These are phyloP conservation scores for Lumnitzera littorea DNA, from an alignment of 345 rosid genomes.

Conservation along the genomic window DNA sequence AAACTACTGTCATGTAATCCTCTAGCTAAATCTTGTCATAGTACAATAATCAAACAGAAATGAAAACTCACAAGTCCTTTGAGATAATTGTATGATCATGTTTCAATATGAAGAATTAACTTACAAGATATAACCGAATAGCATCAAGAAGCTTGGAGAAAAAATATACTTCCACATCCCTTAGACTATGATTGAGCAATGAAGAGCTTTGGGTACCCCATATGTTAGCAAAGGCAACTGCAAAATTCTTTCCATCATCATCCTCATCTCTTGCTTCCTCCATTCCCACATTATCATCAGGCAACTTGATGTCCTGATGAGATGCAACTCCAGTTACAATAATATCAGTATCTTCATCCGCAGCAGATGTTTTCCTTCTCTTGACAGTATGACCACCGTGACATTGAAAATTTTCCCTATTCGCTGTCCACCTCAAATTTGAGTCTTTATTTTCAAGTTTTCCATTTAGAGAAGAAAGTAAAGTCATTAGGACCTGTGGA, in stretches of 20 bases:
- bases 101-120: constrained; percentile 8
- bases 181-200: constrained; percentile 20
- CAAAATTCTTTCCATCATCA: constrained; percentile 37
- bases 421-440: constrained; percentile 43
- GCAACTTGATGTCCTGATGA: constrained; percentile 21
- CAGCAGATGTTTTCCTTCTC: constrained; percentile 30
- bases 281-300: constrained; percentile 21
- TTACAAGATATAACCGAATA: constrained; percentile 64
- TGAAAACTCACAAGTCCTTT: neutral
- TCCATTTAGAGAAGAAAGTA: constrained; percentile 46
- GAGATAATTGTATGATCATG: neutral
- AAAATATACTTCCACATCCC: constrained; percentile 57
- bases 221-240: constrained; percentile 43
- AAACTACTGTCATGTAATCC: too few relatives aligned
- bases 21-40: neutral
- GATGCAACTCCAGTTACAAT: constrained; percentile 50
- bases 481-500: constrained; percentile 62
- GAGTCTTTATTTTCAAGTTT: constrained; percentile 18
- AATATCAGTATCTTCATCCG: constrained; percentile 45
- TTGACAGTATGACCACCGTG: constrained; percentile 23
- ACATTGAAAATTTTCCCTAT: constrained; percentile 17
- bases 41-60: neutral
- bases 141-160: constrained; percentile 70
- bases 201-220: constrained; percentile 51
- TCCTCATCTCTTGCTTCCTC: constrained; percentile 25